Evolutionary conservation across 1,284 basidiomycete genomes (phyloP).

Genomic region (Sporisorium reilianum): DNA sequence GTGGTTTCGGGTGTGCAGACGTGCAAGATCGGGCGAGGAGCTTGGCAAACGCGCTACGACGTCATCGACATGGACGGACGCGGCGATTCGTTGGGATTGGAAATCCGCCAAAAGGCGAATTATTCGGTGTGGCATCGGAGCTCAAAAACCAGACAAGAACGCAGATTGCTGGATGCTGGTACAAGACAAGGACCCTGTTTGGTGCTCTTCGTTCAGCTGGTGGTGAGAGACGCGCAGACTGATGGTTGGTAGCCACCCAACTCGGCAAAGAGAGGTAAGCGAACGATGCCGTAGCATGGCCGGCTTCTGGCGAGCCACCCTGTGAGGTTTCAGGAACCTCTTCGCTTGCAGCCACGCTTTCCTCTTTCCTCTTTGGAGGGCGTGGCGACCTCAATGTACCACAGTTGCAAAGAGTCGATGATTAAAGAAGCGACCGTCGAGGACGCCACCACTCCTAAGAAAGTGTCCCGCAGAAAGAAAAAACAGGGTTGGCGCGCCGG

Average conservation of each 20-base stretch:
- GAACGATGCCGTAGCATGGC: background rate
- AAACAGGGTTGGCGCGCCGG: background rate
- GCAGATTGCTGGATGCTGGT: background rate
- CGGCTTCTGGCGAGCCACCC: slow-evolving; percentile 1
- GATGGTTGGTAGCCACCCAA: too few relatives aligned
- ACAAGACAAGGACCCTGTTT: slow-evolving; percentile 10
- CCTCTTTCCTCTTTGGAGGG: background rate
- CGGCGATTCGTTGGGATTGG: background rate
- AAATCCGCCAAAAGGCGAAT: background rate
- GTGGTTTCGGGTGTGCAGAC: background rate
- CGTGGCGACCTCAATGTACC: background rate
- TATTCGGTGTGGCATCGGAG: background rate
- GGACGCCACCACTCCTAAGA: background rate
- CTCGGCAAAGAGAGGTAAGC: background rate
- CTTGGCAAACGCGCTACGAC: slow-evolving; percentile 7
- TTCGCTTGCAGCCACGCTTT: slow-evolving; percentile 3
- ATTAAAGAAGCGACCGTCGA: background rate
- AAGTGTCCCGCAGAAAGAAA: background rate
- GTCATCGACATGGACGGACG: background rate
- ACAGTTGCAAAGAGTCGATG: background rate
- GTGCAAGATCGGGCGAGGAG: background rate
- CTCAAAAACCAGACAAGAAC: background rate
- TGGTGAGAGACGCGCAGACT: too few relatives aligned
- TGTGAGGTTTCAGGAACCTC: slow-evolving; percentile 3
- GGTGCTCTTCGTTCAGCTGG: too few relatives aligned